Evolutionary conservation across 1,284 basidiomycete species (phyloP).

Genomic region (Fomes fomentarius): DNA sequence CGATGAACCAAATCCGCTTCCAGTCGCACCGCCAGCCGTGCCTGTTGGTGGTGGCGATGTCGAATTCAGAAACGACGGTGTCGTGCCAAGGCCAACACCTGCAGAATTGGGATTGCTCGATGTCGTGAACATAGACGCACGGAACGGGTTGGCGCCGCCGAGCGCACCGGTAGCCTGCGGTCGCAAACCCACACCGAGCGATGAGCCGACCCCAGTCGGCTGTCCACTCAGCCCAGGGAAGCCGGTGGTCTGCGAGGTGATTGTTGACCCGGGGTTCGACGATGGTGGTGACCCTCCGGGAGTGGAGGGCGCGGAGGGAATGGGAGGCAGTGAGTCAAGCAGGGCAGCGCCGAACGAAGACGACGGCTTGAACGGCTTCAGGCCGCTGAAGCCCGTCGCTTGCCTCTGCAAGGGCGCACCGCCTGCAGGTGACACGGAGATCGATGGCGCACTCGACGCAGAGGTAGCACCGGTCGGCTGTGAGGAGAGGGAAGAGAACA

Average conservation of each 20-base stretch:
- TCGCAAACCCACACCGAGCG: constrained; percentile 63
- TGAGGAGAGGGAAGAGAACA: constrained; percentile 51
- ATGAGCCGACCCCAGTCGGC: constrained; percentile 28
- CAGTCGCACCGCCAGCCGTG: neutral
- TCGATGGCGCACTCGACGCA: constrained; percentile 33
- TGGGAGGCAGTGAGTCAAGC: constrained; percentile 77
- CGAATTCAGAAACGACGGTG: constrained; percentile 23
- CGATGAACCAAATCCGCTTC: neutral
- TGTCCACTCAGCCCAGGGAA: constrained; percentile 25
- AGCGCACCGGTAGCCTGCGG: constrained; percentile 70
- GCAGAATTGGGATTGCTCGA: constrained; percentile 15
- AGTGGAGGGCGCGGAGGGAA: constrained; percentile 58
- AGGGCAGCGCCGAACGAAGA: constrained; percentile 87
- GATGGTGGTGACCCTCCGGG: constrained; percentile 36
- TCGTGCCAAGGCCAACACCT: constrained; percentile 7
- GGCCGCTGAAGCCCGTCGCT: constrained; percentile 77
- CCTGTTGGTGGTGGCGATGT: constrained; percentile 12
- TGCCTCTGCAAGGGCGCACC: constrained; percentile 64
- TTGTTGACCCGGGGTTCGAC: constrained; percentile 20
- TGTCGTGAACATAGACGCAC: constrained; percentile 46
- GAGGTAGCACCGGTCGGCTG: constrained; percentile 53
- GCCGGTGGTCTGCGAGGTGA: constrained; percentile 39
- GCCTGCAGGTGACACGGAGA: constrained; percentile 27
- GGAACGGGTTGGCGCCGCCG: constrained; percentile 75
- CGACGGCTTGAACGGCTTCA: constrained; percentile 92